Conservation (phyloP, 306 rosid species). For the Styphnolobium japonicum region DNA sequence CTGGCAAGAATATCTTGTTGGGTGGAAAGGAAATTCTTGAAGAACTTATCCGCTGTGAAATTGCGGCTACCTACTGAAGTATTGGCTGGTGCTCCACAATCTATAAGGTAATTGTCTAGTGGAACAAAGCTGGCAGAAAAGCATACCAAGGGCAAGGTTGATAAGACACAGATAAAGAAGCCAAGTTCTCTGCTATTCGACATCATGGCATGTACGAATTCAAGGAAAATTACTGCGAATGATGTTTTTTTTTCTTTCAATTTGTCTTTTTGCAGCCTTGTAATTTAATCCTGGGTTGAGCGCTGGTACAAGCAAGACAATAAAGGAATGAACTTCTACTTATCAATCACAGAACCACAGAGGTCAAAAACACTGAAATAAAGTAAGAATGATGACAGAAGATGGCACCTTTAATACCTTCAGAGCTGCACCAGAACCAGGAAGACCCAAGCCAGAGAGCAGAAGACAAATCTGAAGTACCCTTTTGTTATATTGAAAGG, state of each 20-base stretch:
- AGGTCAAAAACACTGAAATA: neutral
- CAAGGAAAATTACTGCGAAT: neutral
- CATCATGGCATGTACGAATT: slow-evolving; percentile 20
- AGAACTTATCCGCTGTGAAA: slow-evolving; percentile 66
- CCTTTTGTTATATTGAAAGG: neutral
- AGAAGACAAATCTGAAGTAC: slow-evolving; percentile 9
- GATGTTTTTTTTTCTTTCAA: neutral
- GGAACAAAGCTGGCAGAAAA: slow-evolving; percentile 56
- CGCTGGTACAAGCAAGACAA: slow-evolving; percentile 9
- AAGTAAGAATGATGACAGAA: slow-evolving; percentile 2
- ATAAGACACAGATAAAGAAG: slow-evolving; percentile 40
- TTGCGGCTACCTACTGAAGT: slow-evolving; percentile 58
- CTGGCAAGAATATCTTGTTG: slow-evolving; percentile 56
- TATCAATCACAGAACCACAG: slow-evolving; percentile 8
- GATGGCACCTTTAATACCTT: slow-evolving; percentile 27
- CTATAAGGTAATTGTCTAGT: slow-evolving; percentile 71
- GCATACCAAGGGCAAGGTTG: slow-evolving; percentile 44
- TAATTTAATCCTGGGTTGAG: neutral
- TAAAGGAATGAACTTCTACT: neutral
- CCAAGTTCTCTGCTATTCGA: slow-evolving; percentile 39
- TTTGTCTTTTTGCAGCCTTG: neutral
- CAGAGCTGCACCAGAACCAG: neutral
- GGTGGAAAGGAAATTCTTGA: slow-evolving; percentile 57
- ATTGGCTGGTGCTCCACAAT: slow-evolving; percentile 68
- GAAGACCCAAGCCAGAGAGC: slow-evolving; percentile 1